These are phyloP conservation scores for Magnolia sinica DNA, from an alignment of 164 flowering plant genomes.

Conservation along the genomic window DNA sequence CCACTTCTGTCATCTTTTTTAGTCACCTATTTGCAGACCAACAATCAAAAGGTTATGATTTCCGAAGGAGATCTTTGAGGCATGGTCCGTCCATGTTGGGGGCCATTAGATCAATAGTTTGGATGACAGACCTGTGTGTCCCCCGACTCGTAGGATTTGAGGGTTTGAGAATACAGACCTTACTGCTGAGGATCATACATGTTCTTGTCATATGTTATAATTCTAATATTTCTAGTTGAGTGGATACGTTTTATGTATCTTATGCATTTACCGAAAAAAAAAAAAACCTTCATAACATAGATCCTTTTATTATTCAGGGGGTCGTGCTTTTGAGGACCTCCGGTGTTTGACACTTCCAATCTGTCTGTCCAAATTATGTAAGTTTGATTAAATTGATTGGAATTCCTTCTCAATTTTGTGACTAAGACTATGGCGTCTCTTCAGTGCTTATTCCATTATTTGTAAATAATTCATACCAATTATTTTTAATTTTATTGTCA, in stretches of 20 bases:
- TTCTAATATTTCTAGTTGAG: background rate
- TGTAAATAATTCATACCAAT: too few relatives aligned
- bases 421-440: background rate
- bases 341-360: background rate
- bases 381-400: background rate
- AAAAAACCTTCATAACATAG: background rate
- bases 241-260: background rate
- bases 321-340: background rate
- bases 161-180: too few relatives aligned
- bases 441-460: background rate
- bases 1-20: too few relatives aligned
- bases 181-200: too few relatives aligned
- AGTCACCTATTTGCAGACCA: too few relatives aligned
- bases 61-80: background rate
- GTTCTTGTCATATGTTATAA: too few relatives aligned
- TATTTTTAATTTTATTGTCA: too few relatives aligned
- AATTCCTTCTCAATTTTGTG: background rate
- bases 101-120: too few relatives aligned
- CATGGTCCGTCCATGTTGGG: background rate
- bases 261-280: background rate
- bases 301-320: background rate
- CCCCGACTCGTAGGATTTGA: too few relatives aligned
- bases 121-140: too few relatives aligned
- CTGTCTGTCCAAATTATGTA: background rate
- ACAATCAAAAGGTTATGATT: background rate